Base-by-base conservation (phyloP, 352 stramenopile genomes). In the Globisporangium okanoganense region DNA sequence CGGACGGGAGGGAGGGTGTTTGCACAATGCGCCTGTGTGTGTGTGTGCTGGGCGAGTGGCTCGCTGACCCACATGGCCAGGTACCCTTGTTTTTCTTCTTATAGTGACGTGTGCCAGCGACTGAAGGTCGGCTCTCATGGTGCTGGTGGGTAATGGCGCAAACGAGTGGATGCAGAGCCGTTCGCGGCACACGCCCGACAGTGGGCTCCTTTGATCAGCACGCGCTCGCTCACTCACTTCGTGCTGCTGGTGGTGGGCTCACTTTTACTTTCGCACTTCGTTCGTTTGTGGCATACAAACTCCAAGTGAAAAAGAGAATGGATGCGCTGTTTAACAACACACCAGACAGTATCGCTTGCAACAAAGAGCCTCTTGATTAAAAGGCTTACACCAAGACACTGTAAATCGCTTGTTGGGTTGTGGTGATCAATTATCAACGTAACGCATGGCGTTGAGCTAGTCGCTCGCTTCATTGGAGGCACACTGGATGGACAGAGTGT, bases 161-260 rank as follows among this genome's bases (percentile, higher is more conserved):
- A 64, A 64, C 58, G 58, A 58, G 49, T 64, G 58, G 56, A 43
- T 40, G 43, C 56, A 24, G 52, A 50, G 56, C 29, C n/a, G 48
- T 40, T 57, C 27, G 58, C 49, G 58, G 58, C 58, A 64, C 58
- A 64, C 58, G 58, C 58, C 57, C 27, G 31, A 56, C 29, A 63
- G 36, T 57, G 40, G 54, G 20, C 5, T 29, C 16, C 25, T n/a
- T 43, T 20, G 14, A 44, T 44, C 16, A 44, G 38, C 38, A 43
- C 36, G 14, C 36, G 16, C 38, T 13, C 35, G 35, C 35, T 41
- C 35, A 36, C 10, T 44, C 38, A 44, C 16, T 20, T 20, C 38
- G 14, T 44, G 24, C 45, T 52, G 45, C 45, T 52, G 45, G 45
- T 52, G 45, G 45, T 52, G 45, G 7, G 24, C 13, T 20, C 24